A percentile compares a stretch with the other conserved stretches of the same genome.
Evolutionary conservation across 305 asterid species (phyloP).

Genomic region (Rubia peregrina): DNA sequence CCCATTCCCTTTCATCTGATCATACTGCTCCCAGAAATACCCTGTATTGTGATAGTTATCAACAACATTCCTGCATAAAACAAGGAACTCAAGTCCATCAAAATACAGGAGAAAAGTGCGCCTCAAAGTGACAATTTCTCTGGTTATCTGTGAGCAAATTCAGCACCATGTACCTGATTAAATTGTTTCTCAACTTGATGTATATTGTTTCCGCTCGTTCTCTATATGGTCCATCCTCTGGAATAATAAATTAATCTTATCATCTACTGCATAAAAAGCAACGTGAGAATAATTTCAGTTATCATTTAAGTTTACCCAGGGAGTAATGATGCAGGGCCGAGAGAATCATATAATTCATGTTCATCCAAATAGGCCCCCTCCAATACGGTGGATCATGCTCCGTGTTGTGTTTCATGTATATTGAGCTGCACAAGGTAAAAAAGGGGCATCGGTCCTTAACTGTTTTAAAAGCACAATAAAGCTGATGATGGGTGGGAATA

Average conservation of each 20-base stretch:
- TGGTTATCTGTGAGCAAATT: neutral
- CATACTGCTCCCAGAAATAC: constrained; percentile 92
- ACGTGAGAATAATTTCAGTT: neutral
- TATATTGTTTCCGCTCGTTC: constrained; percentile 63
- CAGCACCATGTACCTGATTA: constrained; percentile 51
- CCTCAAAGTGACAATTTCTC: neutral
- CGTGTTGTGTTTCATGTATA: constrained; percentile 92
- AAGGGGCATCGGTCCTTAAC: neutral
- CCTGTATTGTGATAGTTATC: constrained; percentile 68
- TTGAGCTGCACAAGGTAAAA: constrained; percentile 44
- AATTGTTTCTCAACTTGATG: constrained; percentile 67
- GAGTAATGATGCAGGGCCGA: constrained; percentile 82
- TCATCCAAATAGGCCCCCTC: constrained; percentile 99
- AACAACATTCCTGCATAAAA: constrained; percentile 62
- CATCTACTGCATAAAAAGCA: neutral
- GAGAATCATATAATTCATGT: constrained; percentile 88
- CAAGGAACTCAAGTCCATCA: neutral
- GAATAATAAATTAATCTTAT: constrained; percentile 16
- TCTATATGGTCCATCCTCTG: constrained; percentile 79
- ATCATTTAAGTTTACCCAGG: constrained; percentile 37
- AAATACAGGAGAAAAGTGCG: neutral
- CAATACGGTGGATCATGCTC: constrained; percentile 97
- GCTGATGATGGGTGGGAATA: neutral
- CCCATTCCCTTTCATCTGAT: constrained; percentile 83
- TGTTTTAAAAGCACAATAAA: neutral